Evolutionary conservation across 1,284 basidiomycete genomes (phyloP).

Genomic region (Pseudozyma thailandica): DNA sequence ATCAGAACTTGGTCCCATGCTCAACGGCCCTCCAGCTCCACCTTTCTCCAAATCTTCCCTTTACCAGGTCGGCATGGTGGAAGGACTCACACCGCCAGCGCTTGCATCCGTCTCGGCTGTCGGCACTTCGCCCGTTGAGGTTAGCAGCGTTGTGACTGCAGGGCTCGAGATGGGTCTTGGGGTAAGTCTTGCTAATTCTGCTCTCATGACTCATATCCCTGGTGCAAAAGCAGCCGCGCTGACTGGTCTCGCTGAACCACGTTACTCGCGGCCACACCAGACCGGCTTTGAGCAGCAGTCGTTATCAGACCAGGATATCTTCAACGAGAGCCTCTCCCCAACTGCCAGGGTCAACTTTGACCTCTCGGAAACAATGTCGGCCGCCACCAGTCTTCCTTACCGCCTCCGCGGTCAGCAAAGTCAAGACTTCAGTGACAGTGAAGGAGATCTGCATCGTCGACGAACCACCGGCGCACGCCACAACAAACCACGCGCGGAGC

Average conservation of each 20-base stretch:
- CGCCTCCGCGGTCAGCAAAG: slow-evolving; percentile 18
- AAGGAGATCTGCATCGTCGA: slow-evolving; percentile 38
- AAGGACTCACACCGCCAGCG: slow-evolving; percentile 46
- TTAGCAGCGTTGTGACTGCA: slow-evolving; percentile 53
- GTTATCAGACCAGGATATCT: neutral
- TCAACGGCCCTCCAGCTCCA: slow-evolving; percentile 17
- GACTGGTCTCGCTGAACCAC: slow-evolving; percentile 42
- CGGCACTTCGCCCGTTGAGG: slow-evolving; percentile 28
- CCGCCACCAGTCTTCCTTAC: slow-evolving; percentile 22
- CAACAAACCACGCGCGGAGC: slow-evolving; percentile 22
- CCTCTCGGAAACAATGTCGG: slow-evolving; percentile 17
- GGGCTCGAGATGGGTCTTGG: slow-evolving; percentile 61
- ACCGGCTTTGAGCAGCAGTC: slow-evolving; percentile 13
- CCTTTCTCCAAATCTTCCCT: slow-evolving; percentile 35
- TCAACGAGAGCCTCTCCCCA: slow-evolving; percentile 6
- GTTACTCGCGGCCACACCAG: slow-evolving; percentile 34
- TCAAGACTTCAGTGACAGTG: slow-evolving; percentile 18
- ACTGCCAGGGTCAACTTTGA: slow-evolving; percentile 15
- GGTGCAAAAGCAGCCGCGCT: slow-evolving; percentile 30
- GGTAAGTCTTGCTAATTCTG: slow-evolving; percentile 47
- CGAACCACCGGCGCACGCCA: slow-evolving; percentile 38
- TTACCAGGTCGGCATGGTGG: slow-evolving; percentile 44
- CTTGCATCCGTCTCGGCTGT: slow-evolving; percentile 20
- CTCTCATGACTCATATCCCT: slow-evolving; percentile 37
- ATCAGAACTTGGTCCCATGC: slow-evolving; percentile 9